Evolutionary conservation across 768 basidiomycete species (phyloP), one percentile per base, ranked within the genome.

Genomic region (Cystobasidium onofrii): DNA sequence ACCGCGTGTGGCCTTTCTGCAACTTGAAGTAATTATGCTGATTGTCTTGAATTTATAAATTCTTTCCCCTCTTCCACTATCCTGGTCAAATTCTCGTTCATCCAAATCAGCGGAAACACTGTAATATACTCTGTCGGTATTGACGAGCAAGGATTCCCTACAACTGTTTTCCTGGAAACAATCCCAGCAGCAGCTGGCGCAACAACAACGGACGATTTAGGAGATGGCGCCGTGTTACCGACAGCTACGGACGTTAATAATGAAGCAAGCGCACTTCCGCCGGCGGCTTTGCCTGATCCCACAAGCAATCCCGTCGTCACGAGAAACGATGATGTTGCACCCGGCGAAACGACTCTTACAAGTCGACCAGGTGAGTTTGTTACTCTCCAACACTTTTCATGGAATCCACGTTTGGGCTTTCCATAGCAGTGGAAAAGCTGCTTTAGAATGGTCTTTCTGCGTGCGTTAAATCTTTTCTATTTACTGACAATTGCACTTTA

Each of bases 111-210:
- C 57, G 57, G 57, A 6, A 61, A 61, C 23, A 33, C 57, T 25
- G 25, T 61, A 12, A n/a, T 61, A 15, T 61, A 33, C 57, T 61
- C 57, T 15, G 57, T 61, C 57, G 57, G 57, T n/a, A 9, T 61
- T 4, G 57, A 61, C 25, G 57, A 4, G 23, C 10, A 33, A n/a
- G 57, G 57, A 15, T 25, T 61, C 29, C 31, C 57, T 3, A 61
- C 31, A 15, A 61, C 57, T 6, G 20, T 25, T 2, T 33, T 61
- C 23, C 57, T 61, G 17, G 57, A 61, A 39, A 61, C 57, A 18
- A n/a, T 61, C 3, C 57, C 57, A 61, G 57, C 57, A 61, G 57
- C 31, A 31, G 57, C 7, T n/a, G n/a, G 9, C 55, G 23, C 55
- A 23, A n/a, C 55, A n/a, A 57, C 9, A 7, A 57, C 55, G n/a